Percentiles rank a stretch among this genome's conserved stretches.
Conservation (phyloP, 805 yeast genomes). For the Suhomyces vadensis region DNA sequence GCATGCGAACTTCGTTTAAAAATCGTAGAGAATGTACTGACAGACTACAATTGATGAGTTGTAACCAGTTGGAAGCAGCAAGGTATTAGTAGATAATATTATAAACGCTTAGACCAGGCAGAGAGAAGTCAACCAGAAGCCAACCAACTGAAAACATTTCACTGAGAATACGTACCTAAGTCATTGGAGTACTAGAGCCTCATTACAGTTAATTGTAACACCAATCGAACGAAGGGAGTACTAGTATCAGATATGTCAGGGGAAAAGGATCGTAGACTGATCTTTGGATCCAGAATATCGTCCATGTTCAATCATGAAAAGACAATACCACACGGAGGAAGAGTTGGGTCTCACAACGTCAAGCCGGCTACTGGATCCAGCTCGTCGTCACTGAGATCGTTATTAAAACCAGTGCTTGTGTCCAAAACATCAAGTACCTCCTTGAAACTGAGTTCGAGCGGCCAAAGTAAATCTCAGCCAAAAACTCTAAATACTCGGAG, state of each 20-base stretch:
- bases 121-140: no score
- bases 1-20: conserved; percentile 2
- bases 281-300: conserved; percentile 32
- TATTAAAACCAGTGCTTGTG: not conserved
- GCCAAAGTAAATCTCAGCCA: not conserved
- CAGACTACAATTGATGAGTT: not conserved
- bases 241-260: conserved; percentile 1
- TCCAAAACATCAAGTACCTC: conserved; percentile 7
- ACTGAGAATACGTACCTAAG: no score
- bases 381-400: not conserved
- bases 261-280: conserved; percentile 18
- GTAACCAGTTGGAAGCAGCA: not conserved
- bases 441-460: not conserved
- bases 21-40: not conserved
- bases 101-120: no score
- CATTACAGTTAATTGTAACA: no score
- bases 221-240: no score
- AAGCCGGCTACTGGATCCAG: not conserved
- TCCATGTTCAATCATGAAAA: conserved; percentile 27
- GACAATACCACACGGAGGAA: not conserved
- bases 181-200: no score
- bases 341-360: conserved; percentile 1
- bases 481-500: conserved; percentile 1
- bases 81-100: not conserved
- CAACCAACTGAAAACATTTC: no score